Evolutionary conservation across 176 grass and related monocot species (phyloP), one percentile per base, ranked within the genome.

Genomic region (Phyllostachys edulis): DNA sequence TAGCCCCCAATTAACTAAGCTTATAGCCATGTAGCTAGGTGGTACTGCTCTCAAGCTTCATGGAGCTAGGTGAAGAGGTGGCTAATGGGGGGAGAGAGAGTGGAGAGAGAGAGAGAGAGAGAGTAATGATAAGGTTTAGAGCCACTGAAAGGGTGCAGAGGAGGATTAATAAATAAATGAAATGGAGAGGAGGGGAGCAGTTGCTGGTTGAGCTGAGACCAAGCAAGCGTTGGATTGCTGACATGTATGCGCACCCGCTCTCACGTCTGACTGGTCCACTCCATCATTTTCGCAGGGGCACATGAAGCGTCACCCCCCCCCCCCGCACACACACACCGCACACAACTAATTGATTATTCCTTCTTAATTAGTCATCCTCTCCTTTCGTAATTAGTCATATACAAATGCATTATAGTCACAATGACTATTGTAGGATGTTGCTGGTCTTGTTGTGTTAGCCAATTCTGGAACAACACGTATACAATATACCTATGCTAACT

Each of bases 191-290:
- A 55, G 26, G 42, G 62, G n/a, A 69, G 34, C 55, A 69, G 73
- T 29, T 90, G 89, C 73, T 86, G 84, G 59, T 63, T 80, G 69
- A 82, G 79, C 45, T 37, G 87, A 79, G 82, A 85, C 66, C 21
- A 75, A 36, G 24, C 72, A 12, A 52, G 44, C 59, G 7, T 29
- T 68, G 62, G 72, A 44, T 68, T 46, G 49, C 6, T 61, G 74
- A 85, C 73, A 47, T 61, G 83, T 85, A 20, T 17, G 67, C 67
- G 64, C 66, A 37, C 23, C 49, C 15, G 63, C 74, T 78, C 60
- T 38, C 5, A 65, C 75, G 7, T 66, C 40, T 11, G 60, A 73
- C 73, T 66, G 81, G 86, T 70, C 80, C 63, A 69, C 27, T 65
- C 66, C 40, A 70, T 87, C 72, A 69, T 77, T 83, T 78, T 71